Base-by-base conservation (phyloP, 2,329 filamentous ascomycete species). In the Neobulgaria alba region DNA sequence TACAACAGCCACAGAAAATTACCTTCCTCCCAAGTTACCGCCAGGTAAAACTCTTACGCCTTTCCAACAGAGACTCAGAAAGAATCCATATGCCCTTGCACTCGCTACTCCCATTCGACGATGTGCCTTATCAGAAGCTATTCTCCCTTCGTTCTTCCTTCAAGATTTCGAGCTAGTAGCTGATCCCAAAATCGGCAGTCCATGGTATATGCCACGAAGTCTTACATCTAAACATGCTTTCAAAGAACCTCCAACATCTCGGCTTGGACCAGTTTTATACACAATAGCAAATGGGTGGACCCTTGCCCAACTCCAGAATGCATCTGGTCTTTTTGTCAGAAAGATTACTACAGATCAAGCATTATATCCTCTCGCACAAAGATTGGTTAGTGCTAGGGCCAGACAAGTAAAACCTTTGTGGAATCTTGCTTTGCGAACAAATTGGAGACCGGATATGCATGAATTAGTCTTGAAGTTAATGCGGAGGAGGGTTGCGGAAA, bases 81-180 rank as follows among this genome's bases (percentile, higher is more conserved):
- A 67, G 29, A 88, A 84, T 49, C 67, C 79, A 2, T 86, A 75
- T 50, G 82, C 82, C 3, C 69, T 69, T 33, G 73, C 77, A 5
- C 69, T 88, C 16, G 73, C 73, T 20, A 72, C 73, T 0, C 75
- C 77, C 0, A 42, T 80, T 16, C 76, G 83, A 39, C 51, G 58
- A 42, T 85, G 80, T 52, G 53, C 60, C 16, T 55, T 71, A 21
- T 77, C 77, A 1, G 46, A 53, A 0, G 55, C 58, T 0, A 54
- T 55, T 1, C 59, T 85, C 5, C 83, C 83, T 1, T 61, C 59
- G 10, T 77, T 71, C 52, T 82, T 86, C 55, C 63, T 85, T 3
- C 73, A 82, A 40, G 66, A 73, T 21, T 78, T 86, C 45, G 67
- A 70, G 19, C 53, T 77, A 2, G 62, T 77, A 10, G 55, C 62